Conservation (phyloP, 2,329 filamentous ascomycete genomes). For the Xylariaceae sp. region DNA sequence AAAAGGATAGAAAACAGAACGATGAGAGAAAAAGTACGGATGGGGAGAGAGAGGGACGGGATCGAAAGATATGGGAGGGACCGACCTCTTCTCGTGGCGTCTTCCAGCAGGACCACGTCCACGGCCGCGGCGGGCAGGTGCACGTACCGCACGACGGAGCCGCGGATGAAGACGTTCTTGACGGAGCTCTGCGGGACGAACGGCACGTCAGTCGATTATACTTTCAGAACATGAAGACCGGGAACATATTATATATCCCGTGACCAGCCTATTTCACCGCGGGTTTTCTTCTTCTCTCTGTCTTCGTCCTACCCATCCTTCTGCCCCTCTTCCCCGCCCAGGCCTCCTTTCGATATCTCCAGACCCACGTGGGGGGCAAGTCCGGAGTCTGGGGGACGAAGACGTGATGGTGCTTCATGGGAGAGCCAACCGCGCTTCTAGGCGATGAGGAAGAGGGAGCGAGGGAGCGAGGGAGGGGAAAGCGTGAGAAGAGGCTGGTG, state of each 20-base stretch:
- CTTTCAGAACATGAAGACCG: not conserved
- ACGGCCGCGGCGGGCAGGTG: slow-evolving; percentile 77
- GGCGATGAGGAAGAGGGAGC: too few species aligned
- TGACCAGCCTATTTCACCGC: too few species aligned
- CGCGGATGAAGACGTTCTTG: slow-evolving; percentile 93
- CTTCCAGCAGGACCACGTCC: slow-evolving; percentile 79
- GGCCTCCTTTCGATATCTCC: too few species aligned
- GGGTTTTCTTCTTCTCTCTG: too few species aligned
- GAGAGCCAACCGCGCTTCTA: too few species aligned
- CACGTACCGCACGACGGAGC: slow-evolving; percentile 87
- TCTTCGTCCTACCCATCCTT: too few species aligned
- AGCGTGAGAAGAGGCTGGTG: not conserved
- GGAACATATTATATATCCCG: not conserved
- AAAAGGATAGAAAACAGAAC: not conserved
- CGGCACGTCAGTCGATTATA: not conserved
- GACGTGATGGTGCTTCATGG: too few species aligned
- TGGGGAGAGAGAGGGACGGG: too few species aligned
- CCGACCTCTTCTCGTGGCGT: slow-evolving; percentile 80
- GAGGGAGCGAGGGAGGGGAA: not conserved
- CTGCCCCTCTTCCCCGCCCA: too few species aligned
- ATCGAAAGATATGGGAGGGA: slow-evolving; percentile 1
- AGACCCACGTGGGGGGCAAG: too few species aligned
- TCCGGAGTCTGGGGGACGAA: too few species aligned
- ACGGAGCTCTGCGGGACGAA: slow-evolving; percentile 58
- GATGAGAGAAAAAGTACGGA: not conserved